A percentile compares a stretch with the other conserved stretches of the same genome.
Conservation (phyloP, 306 rosid genomes). For the barrel medic (Medicago truncatula) region MtrunA17r5.0-ANR NC_053049.1:4297501-4298000, state of each 20-base stretch:
- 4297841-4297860: neutral
- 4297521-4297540: too few relatives aligned
- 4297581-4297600: neutral
- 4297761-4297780: neutral
- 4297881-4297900: neutral
- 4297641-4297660: neutral
- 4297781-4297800: too few relatives aligned
- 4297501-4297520: too few relatives aligned
- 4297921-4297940: slow-evolving; percentile 72
- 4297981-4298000: slow-evolving; percentile 50
- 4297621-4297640: neutral
- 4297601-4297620: neutral
- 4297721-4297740: neutral
- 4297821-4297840: slow-evolving; percentile 5
- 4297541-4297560: too few relatives aligned
- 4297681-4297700: neutral
- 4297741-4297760: neutral
- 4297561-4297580: too few relatives aligned
- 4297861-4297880: neutral
- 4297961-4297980: slow-evolving; percentile 76
- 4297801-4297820: neutral
- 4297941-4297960: slow-evolving; percentile 85
- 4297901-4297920: slow-evolving; percentile 37
- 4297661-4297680: neutral
- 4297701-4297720: neutral